Conservation (phyloP, 2,329 filamentous ascomycete species). For the Fusarium secorum region DNA sequence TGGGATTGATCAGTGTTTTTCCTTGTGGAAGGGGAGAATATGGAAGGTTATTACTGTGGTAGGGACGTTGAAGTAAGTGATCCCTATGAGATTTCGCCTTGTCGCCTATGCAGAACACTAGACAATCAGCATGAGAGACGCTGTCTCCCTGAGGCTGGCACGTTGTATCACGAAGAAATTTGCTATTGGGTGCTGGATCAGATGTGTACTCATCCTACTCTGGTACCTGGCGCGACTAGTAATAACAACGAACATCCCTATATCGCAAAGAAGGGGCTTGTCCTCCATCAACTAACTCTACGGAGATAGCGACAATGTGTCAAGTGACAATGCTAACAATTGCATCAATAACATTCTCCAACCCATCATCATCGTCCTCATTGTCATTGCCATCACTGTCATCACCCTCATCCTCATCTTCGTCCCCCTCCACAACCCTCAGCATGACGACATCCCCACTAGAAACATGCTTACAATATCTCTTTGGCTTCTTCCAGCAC, state of each 20-base stretch:
- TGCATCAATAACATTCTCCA: neutral
- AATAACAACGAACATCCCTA: too few species aligned
- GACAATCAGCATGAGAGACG: accelerated
- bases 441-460: neutral
- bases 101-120: accelerated
- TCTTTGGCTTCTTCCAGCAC: accelerated
- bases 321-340: neutral
- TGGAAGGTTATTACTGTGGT: accelerated
- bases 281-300: accelerated
- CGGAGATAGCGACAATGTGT: neutral
- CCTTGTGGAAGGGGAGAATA: accelerated
- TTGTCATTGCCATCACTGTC: accelerated
- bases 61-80: neutral
- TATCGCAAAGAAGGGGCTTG: accelerated
- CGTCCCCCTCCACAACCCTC: too few species aligned
- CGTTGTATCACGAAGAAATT: neutral
- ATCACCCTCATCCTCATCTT: too few species aligned
- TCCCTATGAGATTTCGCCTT: too few species aligned
- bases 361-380: neutral
- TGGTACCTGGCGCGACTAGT: neutral
- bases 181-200: neutral
- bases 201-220: neutral
- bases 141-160: neutral
- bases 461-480: neutral
- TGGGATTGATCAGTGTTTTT: accelerated